Evolutionary conservation across 306 rosid genomes (phyloP).

Genomic region (Quercus berberidifolia): DNA sequence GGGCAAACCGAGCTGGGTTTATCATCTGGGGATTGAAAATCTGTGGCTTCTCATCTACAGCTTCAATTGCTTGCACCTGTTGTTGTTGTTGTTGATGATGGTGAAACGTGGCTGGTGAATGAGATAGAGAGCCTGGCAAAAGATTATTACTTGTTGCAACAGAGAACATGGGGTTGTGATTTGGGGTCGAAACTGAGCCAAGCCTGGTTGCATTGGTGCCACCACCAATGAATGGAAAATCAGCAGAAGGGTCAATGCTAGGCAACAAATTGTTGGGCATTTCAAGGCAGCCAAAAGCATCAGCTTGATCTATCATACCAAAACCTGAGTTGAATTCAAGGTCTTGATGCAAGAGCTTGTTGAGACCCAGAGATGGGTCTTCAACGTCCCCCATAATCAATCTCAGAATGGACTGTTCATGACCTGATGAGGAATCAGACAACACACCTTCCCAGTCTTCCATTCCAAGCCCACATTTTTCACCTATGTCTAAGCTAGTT

Average conservation of each 20-base stretch:
- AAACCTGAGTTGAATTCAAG: slow-evolving; percentile 59
- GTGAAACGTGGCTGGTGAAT: slow-evolving; percentile 33
- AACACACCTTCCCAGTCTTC: slow-evolving; percentile 90
- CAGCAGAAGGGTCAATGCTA: slow-evolving; percentile 48
- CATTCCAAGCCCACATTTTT: slow-evolving; percentile 72
- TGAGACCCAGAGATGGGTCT: slow-evolving; percentile 77
- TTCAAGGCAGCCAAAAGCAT: slow-evolving; percentile 39
- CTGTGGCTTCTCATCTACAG: slow-evolving; percentile 65
- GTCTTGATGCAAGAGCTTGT: slow-evolving; percentile 65
- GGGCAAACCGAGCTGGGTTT: slow-evolving; percentile 53
- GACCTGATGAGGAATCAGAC: slow-evolving; percentile 67
- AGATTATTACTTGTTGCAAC: slow-evolving; percentile 34
- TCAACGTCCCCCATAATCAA: slow-evolving; percentile 85
- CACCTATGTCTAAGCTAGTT: slow-evolving; percentile 27
- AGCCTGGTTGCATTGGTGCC: slow-evolving; percentile 16
- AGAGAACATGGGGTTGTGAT: slow-evolving; percentile 27
- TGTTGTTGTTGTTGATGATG: background rate
- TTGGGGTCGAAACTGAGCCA: slow-evolving; percentile 26
- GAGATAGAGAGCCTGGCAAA: slow-evolving; percentile 31
- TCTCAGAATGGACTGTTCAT: slow-evolving; percentile 73
- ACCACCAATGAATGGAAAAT: slow-evolving; percentile 28
- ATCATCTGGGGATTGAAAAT: slow-evolving; percentile 46
- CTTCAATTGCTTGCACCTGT: slow-evolving; percentile 34
- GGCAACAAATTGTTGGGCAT: slow-evolving; percentile 29
- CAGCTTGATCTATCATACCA: slow-evolving; percentile 46